Percentiles rank a stretch among this genome's conserved stretches.
These are phyloP conservation scores for Yamadazyma phyllophila DNA, from an alignment of 805 yeast genomes.

Conservation along the genomic window DNA sequence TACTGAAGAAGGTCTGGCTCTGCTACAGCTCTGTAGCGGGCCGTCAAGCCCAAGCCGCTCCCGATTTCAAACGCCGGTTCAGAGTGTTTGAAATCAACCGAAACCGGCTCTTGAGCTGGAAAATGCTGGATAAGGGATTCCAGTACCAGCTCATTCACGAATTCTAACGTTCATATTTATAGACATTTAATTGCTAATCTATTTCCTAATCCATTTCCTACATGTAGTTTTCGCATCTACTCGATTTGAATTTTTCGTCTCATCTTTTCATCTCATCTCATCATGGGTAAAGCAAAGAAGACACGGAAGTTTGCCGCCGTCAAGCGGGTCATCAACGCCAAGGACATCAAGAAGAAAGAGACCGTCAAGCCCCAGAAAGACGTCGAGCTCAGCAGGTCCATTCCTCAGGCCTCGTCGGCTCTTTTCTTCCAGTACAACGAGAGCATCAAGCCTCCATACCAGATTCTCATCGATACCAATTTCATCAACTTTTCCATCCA, in stretches of 20 bases:
- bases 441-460: conserved; percentile 97
- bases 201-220: no score
- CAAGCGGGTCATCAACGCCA: conserved; percentile 74
- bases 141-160: conserved; percentile 27
- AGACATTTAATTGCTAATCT: no score
- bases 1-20: conserved; percentile 26
- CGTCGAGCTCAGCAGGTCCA: conserved; percentile 54
- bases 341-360: conserved; percentile 60
- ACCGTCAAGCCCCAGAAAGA: conserved; percentile 47
- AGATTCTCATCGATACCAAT: conserved; percentile 92
- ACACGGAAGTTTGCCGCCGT: conserved; percentile 95
- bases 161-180: neutral
- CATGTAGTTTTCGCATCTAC: no score
- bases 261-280: conserved; percentile 5
- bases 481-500: conserved; percentile 95
- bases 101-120: conserved; percentile 36
- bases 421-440: conserved; percentile 91
- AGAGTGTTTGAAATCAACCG: conserved; percentile 33
- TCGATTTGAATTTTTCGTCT: neutral
- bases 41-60: conserved; percentile 30
- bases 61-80: conserved; percentile 30
- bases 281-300: conserved; percentile 95
- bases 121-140: conserved; percentile 27
- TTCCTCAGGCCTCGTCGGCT: conserved; percentile 94
- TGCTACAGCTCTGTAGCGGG: conserved; percentile 42